A percentile compares a stretch with the other conserved stretches of the same genome.
Evolutionary conservation across 345 rosid genomes (phyloP).

Genomic region (Eucalyptus caleyi): DNA sequence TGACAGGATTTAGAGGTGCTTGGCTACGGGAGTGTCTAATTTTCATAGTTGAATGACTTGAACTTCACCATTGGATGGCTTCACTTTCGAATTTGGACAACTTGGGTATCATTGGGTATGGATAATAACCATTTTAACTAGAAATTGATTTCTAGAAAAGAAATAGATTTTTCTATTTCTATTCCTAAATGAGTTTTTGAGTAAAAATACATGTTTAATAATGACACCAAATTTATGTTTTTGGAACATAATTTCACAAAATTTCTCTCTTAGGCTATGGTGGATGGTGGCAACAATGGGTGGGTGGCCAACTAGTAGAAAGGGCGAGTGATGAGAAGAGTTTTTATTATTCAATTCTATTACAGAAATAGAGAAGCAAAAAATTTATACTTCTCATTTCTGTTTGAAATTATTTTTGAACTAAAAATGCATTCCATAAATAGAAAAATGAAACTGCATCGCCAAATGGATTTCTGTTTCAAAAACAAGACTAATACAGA

Average conservation of each 20-base stretch:
- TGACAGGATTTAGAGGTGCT: background rate
- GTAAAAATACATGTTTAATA: accelerated
- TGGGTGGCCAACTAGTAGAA: accelerated
- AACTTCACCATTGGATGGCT: background rate
- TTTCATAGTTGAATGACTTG: background rate
- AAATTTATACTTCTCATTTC: accelerated
- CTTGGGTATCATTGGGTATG: background rate
- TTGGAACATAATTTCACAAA: accelerated
- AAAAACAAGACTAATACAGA: accelerated
- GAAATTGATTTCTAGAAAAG: accelerated
- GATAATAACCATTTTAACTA: accelerated
- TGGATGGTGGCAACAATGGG: accelerated
- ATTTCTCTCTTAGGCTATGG: too few relatives aligned
- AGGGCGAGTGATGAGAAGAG: accelerated
- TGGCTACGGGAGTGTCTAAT: accelerated
- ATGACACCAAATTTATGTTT: accelerated
- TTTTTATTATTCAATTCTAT: too few relatives aligned
- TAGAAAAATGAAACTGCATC: too few relatives aligned
- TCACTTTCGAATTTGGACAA: accelerated
- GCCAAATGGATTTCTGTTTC: too few relatives aligned
- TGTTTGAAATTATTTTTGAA: accelerated
- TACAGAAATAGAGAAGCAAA: too few relatives aligned
- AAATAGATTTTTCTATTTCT: accelerated
- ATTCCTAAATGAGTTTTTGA: accelerated
- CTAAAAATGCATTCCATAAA: accelerated